These are phyloP conservation scores for Sclerotinia borealis DNA, from an alignment of 2,329 filamentous ascomycete species.

Conservation along the genomic window DNA sequence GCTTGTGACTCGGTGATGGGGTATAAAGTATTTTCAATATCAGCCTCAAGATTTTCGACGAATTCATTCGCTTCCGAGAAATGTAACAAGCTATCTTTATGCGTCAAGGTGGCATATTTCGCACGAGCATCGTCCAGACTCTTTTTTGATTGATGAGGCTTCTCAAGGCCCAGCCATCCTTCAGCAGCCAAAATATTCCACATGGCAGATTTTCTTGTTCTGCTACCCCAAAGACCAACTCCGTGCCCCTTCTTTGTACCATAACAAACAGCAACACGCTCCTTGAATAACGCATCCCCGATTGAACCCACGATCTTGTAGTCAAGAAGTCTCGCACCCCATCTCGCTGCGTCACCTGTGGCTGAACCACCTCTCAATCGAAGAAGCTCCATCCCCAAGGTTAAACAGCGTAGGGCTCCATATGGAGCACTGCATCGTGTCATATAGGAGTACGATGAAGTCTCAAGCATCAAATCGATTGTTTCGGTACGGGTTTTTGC, in stretches of 20 bases:
- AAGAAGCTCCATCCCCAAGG: slow-evolving; percentile 74
- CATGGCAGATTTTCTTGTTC: slow-evolving; percentile 78
- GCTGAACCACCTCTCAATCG: slow-evolving; percentile 72
- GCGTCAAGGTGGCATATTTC: slow-evolving; percentile 46
- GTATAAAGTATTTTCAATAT: slow-evolving; percentile 29
- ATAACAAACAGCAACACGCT: slow-evolving; percentile 82
- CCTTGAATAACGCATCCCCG: slow-evolving; percentile 76
- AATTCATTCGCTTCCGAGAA: slow-evolving; percentile 48
- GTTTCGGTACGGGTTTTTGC: slow-evolving; percentile 75
- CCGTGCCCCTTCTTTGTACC: slow-evolving; percentile 64
- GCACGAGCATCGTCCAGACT: slow-evolving; percentile 65
- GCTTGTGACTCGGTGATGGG: slow-evolving; percentile 23
- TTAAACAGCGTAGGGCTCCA: slow-evolving; percentile 70
- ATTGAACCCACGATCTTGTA: slow-evolving; percentile 66
- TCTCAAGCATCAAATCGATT: slow-evolving; percentile 81
- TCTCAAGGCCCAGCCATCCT: slow-evolving; percentile 72
- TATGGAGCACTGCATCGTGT: slow-evolving; percentile 76
- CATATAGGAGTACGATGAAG: slow-evolving; percentile 86
- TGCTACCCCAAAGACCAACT: slow-evolving; percentile 60
- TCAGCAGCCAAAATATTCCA: slow-evolving; percentile 84
- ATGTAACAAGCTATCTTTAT: slow-evolving; percentile 45
- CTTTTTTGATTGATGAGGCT: slow-evolving; percentile 70
- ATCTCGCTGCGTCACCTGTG: slow-evolving; percentile 80
- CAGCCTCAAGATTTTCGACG: slow-evolving; percentile 44
- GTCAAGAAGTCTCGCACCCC: slow-evolving; percentile 76